Evolutionary conservation across 1,139 yeast genomes (phyloP), one percentile per base, ranked within the genome.

Genomic region (Fermentozyma sake): DNA sequence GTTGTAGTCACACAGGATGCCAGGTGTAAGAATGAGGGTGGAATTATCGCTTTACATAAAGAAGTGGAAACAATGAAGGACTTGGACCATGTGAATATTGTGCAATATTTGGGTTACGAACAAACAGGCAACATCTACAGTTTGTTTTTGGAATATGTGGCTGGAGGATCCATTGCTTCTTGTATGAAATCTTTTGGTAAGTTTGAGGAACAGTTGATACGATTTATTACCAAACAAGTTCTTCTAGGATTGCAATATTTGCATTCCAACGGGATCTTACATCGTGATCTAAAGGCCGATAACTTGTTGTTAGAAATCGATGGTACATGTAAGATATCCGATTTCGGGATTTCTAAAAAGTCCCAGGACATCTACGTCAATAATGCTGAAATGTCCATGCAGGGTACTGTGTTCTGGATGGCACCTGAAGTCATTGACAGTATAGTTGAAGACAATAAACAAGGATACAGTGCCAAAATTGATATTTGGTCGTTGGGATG

Each of bases 381-480:
- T 48, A 80, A 85, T 44, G 89, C 96, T 2, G 96, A 86, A 34
- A 85, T 89, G 95, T 89, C 97, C 9, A 61, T 64, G 56, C 96
- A 93, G 56, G 99, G 99, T 12, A 89, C 98, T 0, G 89, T 93
- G 3, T 93, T 89, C 52, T 93, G 98, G 98, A 93, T 93, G 98
- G 99, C 99, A 0, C 99, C 99, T 0, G 99, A 93, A 52, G 96
- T 93, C 35, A 87, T 93, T 32, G 86, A 84, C 48, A 79, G 79
- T 42, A 78, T 76, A 20, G 78, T 76, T 4, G 79, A 73, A 45
- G 83, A 82, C 44, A 80, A 78, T 31, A 83, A 81, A 41, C 95
- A 82, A 50, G 97, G 97, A 0, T 93, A 93, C 51, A 85, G 95
- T 60, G 98, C 98, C 15, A 93, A 93, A 55, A 87, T 93, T 20